These are phyloP conservation scores for Salix arbutifolia DNA, from an alignment of 345 rosid species.

Conservation along the genomic window DNA sequence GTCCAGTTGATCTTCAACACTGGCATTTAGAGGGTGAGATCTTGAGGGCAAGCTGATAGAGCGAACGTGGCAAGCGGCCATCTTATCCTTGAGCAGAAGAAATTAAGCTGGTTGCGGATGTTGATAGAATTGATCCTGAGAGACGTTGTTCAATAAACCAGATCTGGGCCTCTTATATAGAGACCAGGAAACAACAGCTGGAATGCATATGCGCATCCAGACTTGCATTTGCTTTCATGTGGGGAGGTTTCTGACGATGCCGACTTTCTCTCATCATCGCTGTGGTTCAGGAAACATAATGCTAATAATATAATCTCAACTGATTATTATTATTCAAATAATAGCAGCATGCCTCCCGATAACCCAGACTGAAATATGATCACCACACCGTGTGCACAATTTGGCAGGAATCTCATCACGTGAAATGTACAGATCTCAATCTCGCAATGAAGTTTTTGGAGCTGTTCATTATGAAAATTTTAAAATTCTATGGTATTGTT, in stretches of 20 bases:
- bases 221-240: background rate
- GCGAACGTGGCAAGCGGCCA: slow-evolving; percentile 19
- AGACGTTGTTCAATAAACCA: background rate
- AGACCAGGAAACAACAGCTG: background rate
- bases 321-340: background rate
- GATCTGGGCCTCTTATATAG: background rate
- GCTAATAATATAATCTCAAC: background rate
- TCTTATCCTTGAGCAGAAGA: background rate
- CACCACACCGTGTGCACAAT: background rate
- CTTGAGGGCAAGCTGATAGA: slow-evolving; percentile 31
- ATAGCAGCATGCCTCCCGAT: background rate
- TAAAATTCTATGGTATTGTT: too few relatives aligned
- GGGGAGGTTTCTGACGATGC: background rate
- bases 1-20: slow-evolving; percentile 16
- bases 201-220: background rate
- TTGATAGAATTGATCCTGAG: background rate
- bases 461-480: too few relatives aligned
- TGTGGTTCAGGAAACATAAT: background rate
- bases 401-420: background rate
- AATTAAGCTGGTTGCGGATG: background rate
- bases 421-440: background rate
- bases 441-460: background rate
- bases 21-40: slow-evolving; percentile 20
- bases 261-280: background rate
- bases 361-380: background rate